These are phyloP conservation scores for Pleurotus tuoliensis DNA, from an alignment of 768 basidiomycete species.

Conservation along the genomic window DNA sequence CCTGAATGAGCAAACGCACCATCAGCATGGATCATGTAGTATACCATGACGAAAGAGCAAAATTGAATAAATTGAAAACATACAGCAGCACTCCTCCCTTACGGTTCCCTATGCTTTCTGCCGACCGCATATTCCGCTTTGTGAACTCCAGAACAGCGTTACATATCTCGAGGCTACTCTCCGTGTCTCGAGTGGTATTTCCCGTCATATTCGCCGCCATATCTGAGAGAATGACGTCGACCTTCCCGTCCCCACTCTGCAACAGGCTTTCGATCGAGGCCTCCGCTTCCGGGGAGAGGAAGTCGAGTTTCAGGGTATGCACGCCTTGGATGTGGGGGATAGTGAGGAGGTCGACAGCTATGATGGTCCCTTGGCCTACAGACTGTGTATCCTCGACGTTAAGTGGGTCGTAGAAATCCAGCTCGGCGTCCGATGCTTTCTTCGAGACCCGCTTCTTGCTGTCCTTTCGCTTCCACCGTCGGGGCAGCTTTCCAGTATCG, in stretches of 20 bases:
- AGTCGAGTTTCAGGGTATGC: constrained; percentile 71
- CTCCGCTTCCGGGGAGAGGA: constrained; percentile 44
- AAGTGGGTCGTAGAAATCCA: constrained; percentile 35
- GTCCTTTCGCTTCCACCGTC: constrained; percentile 2
- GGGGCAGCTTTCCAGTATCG: constrained; percentile 4
- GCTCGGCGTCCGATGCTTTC: constrained; percentile 10
- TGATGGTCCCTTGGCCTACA: constrained; percentile 43
- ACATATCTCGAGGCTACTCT: constrained; percentile 70
- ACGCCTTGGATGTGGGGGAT: constrained; percentile 75
- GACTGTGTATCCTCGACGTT: constrained; percentile 29
- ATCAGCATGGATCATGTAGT: too few species aligned
- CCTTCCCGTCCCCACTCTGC: constrained; percentile 30
- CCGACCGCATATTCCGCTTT: constrained; percentile 44
- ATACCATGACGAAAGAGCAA: background rate
- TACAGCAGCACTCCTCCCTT: constrained; percentile 59
- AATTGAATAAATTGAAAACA: constrained; percentile 16
- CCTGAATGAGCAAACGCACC: constrained; percentile 30
- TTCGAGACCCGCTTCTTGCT: background rate
- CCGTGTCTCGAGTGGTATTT: constrained; percentile 58
- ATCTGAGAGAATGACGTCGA: constrained; percentile 83
- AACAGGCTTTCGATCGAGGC: constrained; percentile 14
- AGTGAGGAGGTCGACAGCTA: constrained; percentile 78
- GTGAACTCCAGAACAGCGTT: constrained; percentile 71
- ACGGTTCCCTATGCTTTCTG: constrained; percentile 35
- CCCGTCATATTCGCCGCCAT: constrained; percentile 88